Conservation (phyloP, 495 filamentous ascomycete genomes). For the Penicillium desertorum region DNA sequence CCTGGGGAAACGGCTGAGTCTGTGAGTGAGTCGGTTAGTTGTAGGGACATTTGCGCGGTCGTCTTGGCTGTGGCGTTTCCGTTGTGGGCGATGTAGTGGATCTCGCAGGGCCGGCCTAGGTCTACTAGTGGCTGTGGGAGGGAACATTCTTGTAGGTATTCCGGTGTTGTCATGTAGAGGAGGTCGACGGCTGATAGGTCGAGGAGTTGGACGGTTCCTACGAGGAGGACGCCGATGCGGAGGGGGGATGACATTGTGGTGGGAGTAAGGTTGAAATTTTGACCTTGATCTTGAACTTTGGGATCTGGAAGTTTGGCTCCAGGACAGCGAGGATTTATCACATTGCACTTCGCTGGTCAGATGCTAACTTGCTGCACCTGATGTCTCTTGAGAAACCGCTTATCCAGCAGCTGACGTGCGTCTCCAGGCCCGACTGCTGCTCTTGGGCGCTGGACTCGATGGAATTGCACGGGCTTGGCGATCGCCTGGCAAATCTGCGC, state of each 20-base stretch:
- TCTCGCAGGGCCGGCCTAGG: slow-evolving; percentile 40
- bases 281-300: background rate
- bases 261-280: background rate
- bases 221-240: slow-evolving; percentile 48
- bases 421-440: background rate
- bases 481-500: background rate
- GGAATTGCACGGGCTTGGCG: background rate
- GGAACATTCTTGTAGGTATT: slow-evolving; percentile 39
- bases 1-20: slow-evolving; percentile 46
- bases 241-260: slow-evolving; percentile 9
- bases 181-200: slow-evolving; percentile 52
- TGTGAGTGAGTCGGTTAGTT: slow-evolving; percentile 40
- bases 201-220: slow-evolving; percentile 45
- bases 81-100: slow-evolving; percentile 46
- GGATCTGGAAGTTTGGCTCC: background rate
- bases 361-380: background rate
- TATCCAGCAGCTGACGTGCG: background rate
- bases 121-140: slow-evolving; percentile 37
- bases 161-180: slow-evolving; percentile 43
- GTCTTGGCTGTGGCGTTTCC: slow-evolving; percentile 27
- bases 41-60: slow-evolving; percentile 35
- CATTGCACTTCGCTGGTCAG: background rate
- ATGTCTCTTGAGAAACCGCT: background rate
- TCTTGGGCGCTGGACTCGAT: background rate
- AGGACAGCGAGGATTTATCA: background rate